Base-by-base conservation (phyloP, 371 early-diverging fungal species). In the Syncephalastrum racemosum region DNA sequence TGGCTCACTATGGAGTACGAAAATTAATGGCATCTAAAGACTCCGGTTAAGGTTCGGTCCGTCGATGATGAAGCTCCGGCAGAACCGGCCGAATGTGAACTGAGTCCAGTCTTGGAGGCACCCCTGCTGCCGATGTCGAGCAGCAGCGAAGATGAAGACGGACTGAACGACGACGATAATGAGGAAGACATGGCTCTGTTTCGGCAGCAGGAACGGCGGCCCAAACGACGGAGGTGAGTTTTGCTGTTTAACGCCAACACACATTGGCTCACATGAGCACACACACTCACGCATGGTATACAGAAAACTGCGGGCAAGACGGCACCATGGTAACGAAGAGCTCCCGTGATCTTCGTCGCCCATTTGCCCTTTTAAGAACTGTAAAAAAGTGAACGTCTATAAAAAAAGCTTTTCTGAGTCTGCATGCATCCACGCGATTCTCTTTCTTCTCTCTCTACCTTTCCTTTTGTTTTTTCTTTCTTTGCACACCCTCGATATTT, bases 51-150 rank as follows among this genome's bases (percentile, higher is more conserved):
- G 36, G 36, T 31, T 31, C 36, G 36, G 36, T 31, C 36, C 36
- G 36, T 31, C 36, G 36, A 31, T 31, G 36, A 31, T 31, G 36
- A 31, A 31, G 36, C 10, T 31, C 36, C 36, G 36, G 36, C 36
- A 31, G 36, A 31, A 31, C 12, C 36, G 10, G 36, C 36, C 36
- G 36, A 31, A 31, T 7, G 36, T 31, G 36, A 31, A 31, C 36
- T 31, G 36, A 58, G 62, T 36, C 58, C 58, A 18, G 39, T 60
- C 47, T 40, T 61, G 40, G 66, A 54, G 43, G 56, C 62, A 16
- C 54, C 64, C 18, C 10, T 50, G 40, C 15, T 58, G n/a, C 50
- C 66, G 15, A 4, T 50, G 25, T 44, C 49, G 44, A 54, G 43
- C 43, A 49, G 14, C 39, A 52, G 47, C 31, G 54, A 54, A 20